Conservation (phyloP, 139 green algal species). For the Tetraselmis striata region DNA sequence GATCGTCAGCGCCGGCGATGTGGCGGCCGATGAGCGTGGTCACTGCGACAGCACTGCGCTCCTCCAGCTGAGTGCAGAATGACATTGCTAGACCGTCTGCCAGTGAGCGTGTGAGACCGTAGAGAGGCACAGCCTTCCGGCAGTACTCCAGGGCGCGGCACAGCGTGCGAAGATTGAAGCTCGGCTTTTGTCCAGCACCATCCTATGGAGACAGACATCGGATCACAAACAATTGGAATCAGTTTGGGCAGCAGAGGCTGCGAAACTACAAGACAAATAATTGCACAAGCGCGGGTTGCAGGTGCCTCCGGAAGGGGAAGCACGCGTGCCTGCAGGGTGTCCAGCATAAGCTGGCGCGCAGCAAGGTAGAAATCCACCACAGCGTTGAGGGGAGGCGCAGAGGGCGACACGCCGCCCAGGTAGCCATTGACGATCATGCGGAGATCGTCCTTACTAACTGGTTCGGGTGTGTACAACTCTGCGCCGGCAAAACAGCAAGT, state of each 20-base stretch:
- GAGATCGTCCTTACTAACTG: constrained; percentile 70
- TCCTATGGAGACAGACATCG: constrained; percentile 38
- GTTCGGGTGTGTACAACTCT: constrained; percentile 86
- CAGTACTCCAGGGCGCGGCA: constrained; percentile 85
- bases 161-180: constrained; percentile 92
- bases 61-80: constrained; percentile 83
- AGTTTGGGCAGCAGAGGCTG: not conserved
- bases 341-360: constrained; percentile 13
- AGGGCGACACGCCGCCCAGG: constrained; percentile 36
- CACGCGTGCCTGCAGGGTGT: no score
- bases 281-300: no score
- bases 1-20: constrained; percentile 15
- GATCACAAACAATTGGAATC: not conserved
- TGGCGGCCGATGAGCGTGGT: constrained; percentile 30
- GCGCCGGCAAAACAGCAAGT: not conserved
- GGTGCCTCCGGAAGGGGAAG: no score
- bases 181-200: constrained; percentile 73
- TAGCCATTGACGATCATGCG: constrained; percentile 67
- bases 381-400: constrained; percentile 54
- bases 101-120: constrained; percentile 84
- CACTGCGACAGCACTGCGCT: constrained; percentile 25
- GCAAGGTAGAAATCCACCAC: constrained; percentile 92
- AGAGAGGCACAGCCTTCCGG: constrained; percentile 49
- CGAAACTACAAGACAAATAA: not conserved
- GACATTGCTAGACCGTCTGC: constrained; percentile 90